Percentiles rank a stretch among this genome's conserved stretches.
phyloP scores from a whole-genome alignment of 176 grass and related monocot species.

The Cenchrus fungigraminus region DNA sequence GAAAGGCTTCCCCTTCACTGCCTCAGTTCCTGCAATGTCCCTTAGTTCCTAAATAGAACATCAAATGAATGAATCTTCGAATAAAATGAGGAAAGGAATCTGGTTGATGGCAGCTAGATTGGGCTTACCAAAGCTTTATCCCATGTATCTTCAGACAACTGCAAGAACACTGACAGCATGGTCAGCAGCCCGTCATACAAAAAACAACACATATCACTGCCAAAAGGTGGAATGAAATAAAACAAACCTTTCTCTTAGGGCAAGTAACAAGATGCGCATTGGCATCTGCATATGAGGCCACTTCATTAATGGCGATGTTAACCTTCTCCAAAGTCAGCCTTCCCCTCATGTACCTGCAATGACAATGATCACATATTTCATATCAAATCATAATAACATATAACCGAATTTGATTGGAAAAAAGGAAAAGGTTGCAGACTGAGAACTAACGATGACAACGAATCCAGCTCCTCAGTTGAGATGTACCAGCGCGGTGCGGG shows the following conservation, averaged over 20 bases:
- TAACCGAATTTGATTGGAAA: conserved; percentile 5
- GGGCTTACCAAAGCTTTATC: conserved; percentile 84
- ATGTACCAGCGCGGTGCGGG: conserved; percentile 86
- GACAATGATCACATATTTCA: conserved; percentile 27
- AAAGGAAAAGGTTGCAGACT: conserved; percentile 6
- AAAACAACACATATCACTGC: conserved; percentile 14
- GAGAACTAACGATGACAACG: conserved; percentile 77
- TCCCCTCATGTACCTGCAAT: conserved; percentile 87
- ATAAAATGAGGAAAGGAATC: conserved; percentile 28
- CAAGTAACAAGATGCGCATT: conserved; percentile 85
- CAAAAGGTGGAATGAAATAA: conserved; percentile 24
- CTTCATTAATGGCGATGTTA: conserved; percentile 93
- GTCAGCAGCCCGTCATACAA: conserved; percentile 38
- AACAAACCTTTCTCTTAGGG: conserved; percentile 77
- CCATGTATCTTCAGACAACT: conserved; percentile 83
- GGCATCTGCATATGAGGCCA: conserved; percentile 77
- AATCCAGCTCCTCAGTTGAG: conserved; percentile 77
- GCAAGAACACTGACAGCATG: conserved; percentile 38
- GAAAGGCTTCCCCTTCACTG: conserved; percentile 91
- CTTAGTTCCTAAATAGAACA: conserved; percentile 73
- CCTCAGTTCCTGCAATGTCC: conserved; percentile 60
- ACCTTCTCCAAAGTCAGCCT: conserved; percentile 89
- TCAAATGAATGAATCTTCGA: background rate
- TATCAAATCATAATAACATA: background rate
- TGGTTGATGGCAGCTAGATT: conserved; percentile 24